These are phyloP conservation scores for Willaertia magna DNA, from an alignment of 208 protist species.

Conservation along the genomic window DNA sequence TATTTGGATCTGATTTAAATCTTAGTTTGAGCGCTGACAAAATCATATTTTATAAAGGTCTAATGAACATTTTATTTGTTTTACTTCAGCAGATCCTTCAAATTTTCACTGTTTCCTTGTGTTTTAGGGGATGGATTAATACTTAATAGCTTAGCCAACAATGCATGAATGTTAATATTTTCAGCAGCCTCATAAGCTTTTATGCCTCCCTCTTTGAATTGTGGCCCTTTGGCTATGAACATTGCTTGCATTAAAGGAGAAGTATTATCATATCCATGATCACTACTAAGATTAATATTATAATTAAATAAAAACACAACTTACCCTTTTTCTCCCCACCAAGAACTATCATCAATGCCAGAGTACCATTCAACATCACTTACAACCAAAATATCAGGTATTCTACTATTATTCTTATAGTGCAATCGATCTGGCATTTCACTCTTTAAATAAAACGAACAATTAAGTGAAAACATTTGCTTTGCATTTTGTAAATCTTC, in stretches of 20 bases:
- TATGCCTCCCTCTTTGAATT: background rate
- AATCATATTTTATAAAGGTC: too few relatives aligned
- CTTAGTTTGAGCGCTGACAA: too few relatives aligned
- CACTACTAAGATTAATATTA: background rate
- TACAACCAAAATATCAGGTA: background rate
- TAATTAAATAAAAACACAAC: background rate
- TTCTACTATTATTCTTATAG: background rate
- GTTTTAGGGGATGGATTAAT: background rate
- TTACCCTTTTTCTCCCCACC: background rate
- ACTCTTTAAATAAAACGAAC: background rate
- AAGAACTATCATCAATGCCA: background rate
- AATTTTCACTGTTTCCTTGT: background rate
- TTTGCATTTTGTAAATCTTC: background rate
- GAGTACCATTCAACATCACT: background rate
- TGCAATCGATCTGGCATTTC: background rate
- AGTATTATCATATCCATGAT: background rate
- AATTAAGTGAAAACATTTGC: background rate
- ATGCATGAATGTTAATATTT: background rate
- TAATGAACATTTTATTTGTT: too few relatives aligned
- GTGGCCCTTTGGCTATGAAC: background rate
- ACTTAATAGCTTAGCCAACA: background rate
- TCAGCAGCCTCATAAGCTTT: background rate
- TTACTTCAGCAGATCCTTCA: background rate
- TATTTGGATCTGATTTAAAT: too few relatives aligned
- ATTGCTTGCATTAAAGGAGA: background rate